Percentiles rank a stretch among this genome's conserved stretches.
phyloP scores from a whole-genome alignment of 352 stramenopile species.

The Pythium rishiriense region DNA sequence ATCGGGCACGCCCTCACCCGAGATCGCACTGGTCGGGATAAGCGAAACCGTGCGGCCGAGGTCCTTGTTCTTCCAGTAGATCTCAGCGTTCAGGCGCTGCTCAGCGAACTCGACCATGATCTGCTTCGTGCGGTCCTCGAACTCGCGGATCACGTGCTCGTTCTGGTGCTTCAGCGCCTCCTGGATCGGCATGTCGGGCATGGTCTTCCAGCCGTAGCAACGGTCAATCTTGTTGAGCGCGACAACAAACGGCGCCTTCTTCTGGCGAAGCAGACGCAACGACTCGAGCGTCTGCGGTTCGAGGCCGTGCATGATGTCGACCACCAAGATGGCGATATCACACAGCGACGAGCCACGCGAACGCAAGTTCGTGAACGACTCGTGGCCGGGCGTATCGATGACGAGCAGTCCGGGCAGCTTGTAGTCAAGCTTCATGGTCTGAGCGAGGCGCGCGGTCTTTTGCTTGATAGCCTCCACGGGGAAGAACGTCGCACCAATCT shows the following conservation, averaged over 20 bases:
- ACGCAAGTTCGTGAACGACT: constrained; percentile 99
- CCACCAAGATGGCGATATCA: constrained; percentile 99
- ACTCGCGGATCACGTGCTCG: constrained; percentile 95
- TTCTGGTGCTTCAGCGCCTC: constrained; percentile 89
- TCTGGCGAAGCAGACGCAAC: constrained; percentile 95
- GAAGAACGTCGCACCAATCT: constrained; percentile 97
- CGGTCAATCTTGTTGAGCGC: constrained; percentile 99
- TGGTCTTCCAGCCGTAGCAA: constrained; percentile 98
- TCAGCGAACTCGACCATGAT: constrained; percentile 96
- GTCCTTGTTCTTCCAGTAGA: constrained; percentile 99
- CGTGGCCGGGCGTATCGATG: constrained; percentile 99
- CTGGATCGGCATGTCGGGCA: constrained; percentile 93
- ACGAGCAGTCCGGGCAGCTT: constrained; percentile 93
- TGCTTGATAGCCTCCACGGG: constrained; percentile 91
- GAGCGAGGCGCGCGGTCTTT: constrained; percentile 75
- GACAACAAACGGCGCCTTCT: constrained; percentile 97
- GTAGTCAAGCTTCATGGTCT: constrained; percentile 87
- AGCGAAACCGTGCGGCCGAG: constrained; percentile 95
- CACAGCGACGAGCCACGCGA: constrained; percentile 96
- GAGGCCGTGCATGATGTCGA: constrained; percentile 99
- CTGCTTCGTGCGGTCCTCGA: constrained; percentile 91
- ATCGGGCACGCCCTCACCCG: constrained; percentile 98
- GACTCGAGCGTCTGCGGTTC: constrained; percentile 99
- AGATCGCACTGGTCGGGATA: constrained; percentile 98
- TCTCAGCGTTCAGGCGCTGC: constrained; percentile 97